These are phyloP conservation scores for Talaromyces stipitatus DNA, from an alignment of 495 filamentous ascomycete genomes.

Conservation along the genomic window DNA sequence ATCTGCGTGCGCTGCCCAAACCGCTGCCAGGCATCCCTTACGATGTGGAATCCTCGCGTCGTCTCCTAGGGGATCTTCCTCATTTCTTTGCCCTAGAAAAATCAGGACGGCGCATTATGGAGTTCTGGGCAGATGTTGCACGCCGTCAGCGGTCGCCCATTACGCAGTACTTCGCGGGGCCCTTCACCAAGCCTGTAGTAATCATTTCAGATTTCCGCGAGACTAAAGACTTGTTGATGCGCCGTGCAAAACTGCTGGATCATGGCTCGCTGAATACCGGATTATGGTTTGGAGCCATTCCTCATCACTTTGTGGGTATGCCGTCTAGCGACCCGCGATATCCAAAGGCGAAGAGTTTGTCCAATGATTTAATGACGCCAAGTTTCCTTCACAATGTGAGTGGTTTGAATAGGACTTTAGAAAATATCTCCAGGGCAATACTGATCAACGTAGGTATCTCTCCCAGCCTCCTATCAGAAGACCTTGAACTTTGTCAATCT, in stretches of 20 bases:
- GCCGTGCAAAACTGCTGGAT: conserved; percentile 17
- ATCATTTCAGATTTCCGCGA: conserved; percentile 31
- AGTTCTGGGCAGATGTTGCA: background rate
- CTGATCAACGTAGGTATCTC: background rate
- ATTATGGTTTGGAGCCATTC: background rate
- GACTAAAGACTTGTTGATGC: conserved; percentile 29
- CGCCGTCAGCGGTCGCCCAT: conserved; percentile 19
- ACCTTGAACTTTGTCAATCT: conserved; percentile 19
- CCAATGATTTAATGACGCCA: conserved; percentile 29
- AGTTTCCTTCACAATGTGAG: conserved; percentile 25
- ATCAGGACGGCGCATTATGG: background rate
- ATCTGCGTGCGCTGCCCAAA: conserved; percentile 3
- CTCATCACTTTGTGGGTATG: background rate
- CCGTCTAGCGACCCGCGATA: background rate
- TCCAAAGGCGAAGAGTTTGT: background rate
- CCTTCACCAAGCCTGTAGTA: conserved; percentile 24
- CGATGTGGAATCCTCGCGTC: conserved; percentile 17
- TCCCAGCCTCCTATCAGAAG: background rate
- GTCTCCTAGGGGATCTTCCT: conserved; percentile 25
- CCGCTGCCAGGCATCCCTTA: conserved; percentile 33
- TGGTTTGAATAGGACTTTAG: conserved; percentile 4
- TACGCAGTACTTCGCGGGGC: conserved; percentile 28
- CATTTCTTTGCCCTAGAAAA: conserved; percentile 9
- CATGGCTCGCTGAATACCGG: background rate
- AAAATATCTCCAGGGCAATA: background rate